Conservation (phyloP, 2,329 filamentous ascomycete genomes). For the Fusarium verrucosum region DNA sequence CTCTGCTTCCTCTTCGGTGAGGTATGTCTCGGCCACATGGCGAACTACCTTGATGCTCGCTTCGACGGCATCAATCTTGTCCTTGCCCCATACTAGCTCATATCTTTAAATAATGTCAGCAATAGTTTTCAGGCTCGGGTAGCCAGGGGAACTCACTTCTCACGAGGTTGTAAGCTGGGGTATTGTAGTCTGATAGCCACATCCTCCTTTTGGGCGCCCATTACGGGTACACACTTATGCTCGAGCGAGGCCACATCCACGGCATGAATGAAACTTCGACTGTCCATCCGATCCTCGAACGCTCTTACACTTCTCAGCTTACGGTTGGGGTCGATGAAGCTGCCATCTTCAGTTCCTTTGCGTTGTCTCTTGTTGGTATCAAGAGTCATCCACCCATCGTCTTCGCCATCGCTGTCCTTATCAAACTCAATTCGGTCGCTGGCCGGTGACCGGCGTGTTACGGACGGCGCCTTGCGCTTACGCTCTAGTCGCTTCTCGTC, state of each 20-base stretch:
- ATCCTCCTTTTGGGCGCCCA: slow-evolving; percentile 61
- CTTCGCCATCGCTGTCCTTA: slow-evolving; percentile 61
- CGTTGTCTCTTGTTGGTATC: slow-evolving; percentile 61
- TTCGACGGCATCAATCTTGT: slow-evolving; percentile 79
- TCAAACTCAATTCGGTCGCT: slow-evolving; percentile 61
- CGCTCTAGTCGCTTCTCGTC: slow-evolving; percentile 52
- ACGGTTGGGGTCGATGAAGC: slow-evolving; percentile 58
- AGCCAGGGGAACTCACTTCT: slow-evolving; percentile 62
- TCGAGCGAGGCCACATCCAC: slow-evolving; percentile 63
- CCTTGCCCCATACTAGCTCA: slow-evolving; percentile 79
- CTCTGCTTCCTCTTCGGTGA: slow-evolving; percentile 73
- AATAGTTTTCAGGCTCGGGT: background rate
- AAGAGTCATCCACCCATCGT: slow-evolving; percentile 62
- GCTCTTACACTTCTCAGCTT: slow-evolving; percentile 57
- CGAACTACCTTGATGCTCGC: slow-evolving; percentile 77
- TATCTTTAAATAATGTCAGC: slow-evolving; percentile 46
- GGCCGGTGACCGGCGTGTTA: slow-evolving; percentile 55
- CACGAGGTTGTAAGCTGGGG: slow-evolving; percentile 75
- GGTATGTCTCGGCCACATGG: slow-evolving; percentile 77
- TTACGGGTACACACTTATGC: slow-evolving; percentile 61
- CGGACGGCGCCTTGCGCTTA: slow-evolving; percentile 60
- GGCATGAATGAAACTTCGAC: slow-evolving; percentile 65
- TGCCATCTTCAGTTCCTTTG: slow-evolving; percentile 52
- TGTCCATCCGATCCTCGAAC: slow-evolving; percentile 55
- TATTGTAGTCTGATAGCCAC: slow-evolving; percentile 80